Base-by-base conservation (phyloP, 208 protist species). In the Crithidia mellificae region DNA sequence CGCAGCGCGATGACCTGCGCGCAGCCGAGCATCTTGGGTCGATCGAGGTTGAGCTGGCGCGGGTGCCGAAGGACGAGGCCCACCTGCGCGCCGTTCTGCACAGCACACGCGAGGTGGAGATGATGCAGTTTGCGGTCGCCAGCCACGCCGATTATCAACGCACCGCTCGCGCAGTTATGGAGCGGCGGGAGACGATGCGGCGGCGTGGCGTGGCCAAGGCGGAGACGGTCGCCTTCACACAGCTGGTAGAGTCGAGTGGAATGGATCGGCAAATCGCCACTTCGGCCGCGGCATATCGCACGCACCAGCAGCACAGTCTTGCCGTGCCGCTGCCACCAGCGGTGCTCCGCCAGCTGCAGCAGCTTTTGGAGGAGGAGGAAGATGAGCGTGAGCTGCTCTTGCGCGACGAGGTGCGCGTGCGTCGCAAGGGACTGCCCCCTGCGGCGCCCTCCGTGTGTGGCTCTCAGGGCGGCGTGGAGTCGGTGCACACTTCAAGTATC, bases 371-470 rank as follows among this genome's bases (percentile, higher is more conserved):
- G 20, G 67, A 78, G n/a, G 82, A 88, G 36, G 79, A 85, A 27
- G 78, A 88, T 59, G 62, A 72, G 56, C 68, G 79, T 2, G 55
- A 68, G 12, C n/a, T 80, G 6, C 11, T 88, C 0, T 14, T 20
- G 17, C 24, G 38, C 24, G 55, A 64, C 19, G 66, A 78, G 47
- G 38, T 17, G 6, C 6, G 34, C 6, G 6, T 20, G 0, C 56
- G 72, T 9, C 34, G 55, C 4, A 30, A 54, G 1, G 14, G 39
- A 5, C 24, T 59, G 0, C 14, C 3, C 8, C 46, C 50, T 0
- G 9, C 27, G 19, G 5, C 41, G 8, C 0, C 50, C 8, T 47
- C 50, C 6, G 22, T 39, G 46, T 76, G 25, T 14, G n/a, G 57
- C n/a, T 27, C 55, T 3, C 17, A 53, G 5, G 46, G 29, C 41